A percentile compares a stretch with the other conserved stretches of the same genome.
Conservation (phyloP, 2,329 filamentous ascomycete species). For the Hypoxylon rubiginosum region DNA sequence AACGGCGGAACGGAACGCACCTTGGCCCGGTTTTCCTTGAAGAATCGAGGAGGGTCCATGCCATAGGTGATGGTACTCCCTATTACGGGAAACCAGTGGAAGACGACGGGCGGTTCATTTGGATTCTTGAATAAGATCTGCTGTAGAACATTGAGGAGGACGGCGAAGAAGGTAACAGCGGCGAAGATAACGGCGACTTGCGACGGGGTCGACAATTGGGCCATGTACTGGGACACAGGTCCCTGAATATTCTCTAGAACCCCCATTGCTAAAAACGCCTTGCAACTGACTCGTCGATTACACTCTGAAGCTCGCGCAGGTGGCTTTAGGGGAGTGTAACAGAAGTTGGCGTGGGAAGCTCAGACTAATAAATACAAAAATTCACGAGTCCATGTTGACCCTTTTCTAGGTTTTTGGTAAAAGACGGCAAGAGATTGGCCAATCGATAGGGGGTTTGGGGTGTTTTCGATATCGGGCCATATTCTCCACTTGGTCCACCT, state of each 20-base stretch:
- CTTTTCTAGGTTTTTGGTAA: slow-evolving; percentile 33
- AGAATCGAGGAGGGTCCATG: slow-evolving; percentile 93
- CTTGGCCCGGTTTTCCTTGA: slow-evolving; percentile 81
- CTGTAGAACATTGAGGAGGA: slow-evolving; percentile 82
- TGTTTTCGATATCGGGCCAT: slow-evolving; percentile 28
- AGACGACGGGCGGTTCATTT: slow-evolving; percentile 84
- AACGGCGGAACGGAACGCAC: slow-evolving; percentile 59
- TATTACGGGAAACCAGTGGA: slow-evolving; percentile 85
- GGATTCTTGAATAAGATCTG: slow-evolving; percentile 87
- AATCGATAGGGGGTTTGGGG: slow-evolving; percentile 37
- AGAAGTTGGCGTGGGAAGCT: slow-evolving; percentile 19
- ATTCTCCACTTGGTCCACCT: background rate
- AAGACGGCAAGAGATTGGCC: slow-evolving; percentile 42
- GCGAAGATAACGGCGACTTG: slow-evolving; percentile 63
- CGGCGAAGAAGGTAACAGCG: slow-evolving; percentile 64
- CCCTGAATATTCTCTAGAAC: slow-evolving; percentile 65
- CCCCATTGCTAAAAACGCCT: slow-evolving; percentile 61
- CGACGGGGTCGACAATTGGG: slow-evolving; percentile 60
- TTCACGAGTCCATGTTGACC: slow-evolving; percentile 17
- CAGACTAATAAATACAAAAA: slow-evolving; percentile 39
- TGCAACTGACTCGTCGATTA: slow-evolving; percentile 24
- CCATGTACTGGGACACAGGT: slow-evolving; percentile 65
- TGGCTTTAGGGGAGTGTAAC: background rate
- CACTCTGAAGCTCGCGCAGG: slow-evolving; percentile 21
- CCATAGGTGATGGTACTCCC: slow-evolving; percentile 95